These are phyloP conservation scores for Paspalum vaginatum DNA, from an alignment of 176 grass and related monocot genomes.

Conservation along the genomic window DNA sequence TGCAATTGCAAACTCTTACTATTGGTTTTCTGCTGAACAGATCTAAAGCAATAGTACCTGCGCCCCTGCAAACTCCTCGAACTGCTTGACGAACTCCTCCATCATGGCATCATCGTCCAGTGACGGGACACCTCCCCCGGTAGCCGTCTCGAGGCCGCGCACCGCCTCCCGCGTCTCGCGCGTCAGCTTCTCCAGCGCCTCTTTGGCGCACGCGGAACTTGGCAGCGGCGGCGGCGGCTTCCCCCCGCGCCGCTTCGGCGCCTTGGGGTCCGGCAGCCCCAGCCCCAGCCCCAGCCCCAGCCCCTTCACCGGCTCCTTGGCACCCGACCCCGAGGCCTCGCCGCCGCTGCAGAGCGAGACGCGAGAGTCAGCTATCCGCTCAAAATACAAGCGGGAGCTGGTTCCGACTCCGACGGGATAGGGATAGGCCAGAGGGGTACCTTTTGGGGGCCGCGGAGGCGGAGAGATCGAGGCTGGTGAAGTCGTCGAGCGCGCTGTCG, in stretches of 20 bases:
- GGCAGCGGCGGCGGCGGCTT: conserved; percentile 31
- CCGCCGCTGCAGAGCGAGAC: neutral
- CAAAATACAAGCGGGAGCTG: neutral
- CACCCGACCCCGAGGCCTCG: conserved; percentile 46
- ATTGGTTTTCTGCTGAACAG: neutral
- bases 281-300: conserved; percentile 67
- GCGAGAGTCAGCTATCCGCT: conserved; percentile 7
- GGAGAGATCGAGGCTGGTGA: conserved; percentile 61
- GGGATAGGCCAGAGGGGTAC: conserved; percentile 13
- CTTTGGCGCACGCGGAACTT: conserved; percentile 61
- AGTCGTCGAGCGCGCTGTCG: conserved; percentile 67
- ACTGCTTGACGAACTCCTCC: conserved; percentile 99
- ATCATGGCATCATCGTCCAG: conserved; percentile 85
- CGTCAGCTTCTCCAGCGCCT: conserved; percentile 93
- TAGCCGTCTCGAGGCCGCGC: conserved; percentile 82
- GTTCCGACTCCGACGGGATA: neutral
- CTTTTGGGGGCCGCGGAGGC: conserved; percentile 50
- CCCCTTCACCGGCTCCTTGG: conserved; percentile 43
- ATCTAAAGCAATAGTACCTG: conserved; percentile 54
- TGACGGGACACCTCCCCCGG: conserved; percentile 43
- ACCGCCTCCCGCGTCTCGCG: conserved; percentile 87
- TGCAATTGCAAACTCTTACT: neutral
- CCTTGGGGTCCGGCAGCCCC: conserved; percentile 71
- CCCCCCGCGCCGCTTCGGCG: conserved; percentile 65
- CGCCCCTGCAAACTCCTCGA: conserved; percentile 83